phyloP scores from a whole-genome alignment of 106 monocot species.

The Cymbidium sinense region DNA sequence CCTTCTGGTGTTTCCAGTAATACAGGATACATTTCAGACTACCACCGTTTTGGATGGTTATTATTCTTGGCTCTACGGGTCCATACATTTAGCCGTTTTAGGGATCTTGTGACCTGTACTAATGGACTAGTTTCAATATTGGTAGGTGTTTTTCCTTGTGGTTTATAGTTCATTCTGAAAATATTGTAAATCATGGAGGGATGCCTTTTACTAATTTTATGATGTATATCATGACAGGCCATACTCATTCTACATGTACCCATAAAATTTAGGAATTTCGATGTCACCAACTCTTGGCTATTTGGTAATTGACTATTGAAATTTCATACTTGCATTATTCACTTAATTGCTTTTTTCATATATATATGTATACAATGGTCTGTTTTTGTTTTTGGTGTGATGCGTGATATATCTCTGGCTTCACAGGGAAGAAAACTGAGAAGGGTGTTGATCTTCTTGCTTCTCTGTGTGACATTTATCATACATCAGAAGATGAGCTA shows the following conservation, averaged over 20 bases:
- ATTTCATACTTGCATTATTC: background rate
- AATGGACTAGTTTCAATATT: slow-evolving; percentile 86
- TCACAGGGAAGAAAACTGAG: slow-evolving; percentile 61
- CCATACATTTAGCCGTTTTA: slow-evolving; percentile 69
- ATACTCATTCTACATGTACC: slow-evolving; percentile 85
- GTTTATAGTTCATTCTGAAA: background rate
- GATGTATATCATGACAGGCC: slow-evolving; percentile 36
- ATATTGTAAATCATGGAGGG: background rate
- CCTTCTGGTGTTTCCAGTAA: slow-evolving; percentile 15
- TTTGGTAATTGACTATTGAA: slow-evolving; percentile 37
- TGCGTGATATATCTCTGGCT: background rate
- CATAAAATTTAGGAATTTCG: slow-evolving; percentile 52
- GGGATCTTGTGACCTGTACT: slow-evolving; percentile 86
- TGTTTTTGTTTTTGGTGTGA: background rate
- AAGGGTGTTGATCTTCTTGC: slow-evolving; percentile 77
- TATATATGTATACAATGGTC: background rate
- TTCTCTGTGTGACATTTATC: slow-evolving; percentile 69
- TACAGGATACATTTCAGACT: slow-evolving; percentile 53
- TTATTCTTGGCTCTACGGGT: slow-evolving; percentile 75
- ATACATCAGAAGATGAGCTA: slow-evolving; percentile 86
- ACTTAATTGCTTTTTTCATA: background rate
- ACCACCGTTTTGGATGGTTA: slow-evolving; percentile 92
- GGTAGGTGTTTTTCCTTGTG: slow-evolving; percentile 25
- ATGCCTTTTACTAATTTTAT: background rate
- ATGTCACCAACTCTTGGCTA: slow-evolving; percentile 25